phyloP scores from a whole-genome alignment of 2,329 filamentous ascomycete genomes.

The Trichoderma sp. region DNA sequence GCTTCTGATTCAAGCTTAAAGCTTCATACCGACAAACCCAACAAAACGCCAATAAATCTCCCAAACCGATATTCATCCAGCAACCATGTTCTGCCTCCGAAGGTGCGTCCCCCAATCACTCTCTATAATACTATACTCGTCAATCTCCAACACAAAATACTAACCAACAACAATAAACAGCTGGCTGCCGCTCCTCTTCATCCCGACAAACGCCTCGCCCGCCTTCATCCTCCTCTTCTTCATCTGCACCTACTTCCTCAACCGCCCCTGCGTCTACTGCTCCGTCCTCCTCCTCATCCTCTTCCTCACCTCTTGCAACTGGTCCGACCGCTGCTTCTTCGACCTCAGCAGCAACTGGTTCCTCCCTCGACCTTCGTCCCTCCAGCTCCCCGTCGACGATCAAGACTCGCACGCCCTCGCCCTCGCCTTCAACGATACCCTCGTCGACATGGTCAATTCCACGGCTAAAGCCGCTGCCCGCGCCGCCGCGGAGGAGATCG shows the following conservation, averaged over 20 bases:
- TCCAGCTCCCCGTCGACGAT: neutral
- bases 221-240: constrained; percentile 87
- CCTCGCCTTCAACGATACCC: constrained; percentile 46
- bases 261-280: constrained; percentile 97
- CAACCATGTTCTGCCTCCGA: constrained; percentile 60
- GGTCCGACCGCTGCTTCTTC: constrained; percentile 88
- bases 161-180: constrained; percentile 41
- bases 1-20: neutral
- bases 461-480: constrained; percentile 67
- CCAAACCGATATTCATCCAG: neutral
- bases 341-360: constrained; percentile 94
- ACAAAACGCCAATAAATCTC: neutral
- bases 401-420: neutral
- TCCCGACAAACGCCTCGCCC: constrained; percentile 80
- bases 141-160: neutral
- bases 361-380: constrained; percentile 61
- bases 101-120: constrained; percentile 43
- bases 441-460: constrained; percentile 61
- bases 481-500: constrained; percentile 62
- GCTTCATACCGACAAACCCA: neutral
- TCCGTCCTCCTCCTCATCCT: constrained; percentile 92
- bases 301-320: constrained; percentile 87
- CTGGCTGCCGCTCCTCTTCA: constrained; percentile 85
- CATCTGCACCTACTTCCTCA: constrained; percentile 91
- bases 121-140: neutral